Percentiles rank a stretch among this genome's conserved stretches.
Conservation (phyloP, 352 stramenopile genomes). For the Globisporangium iwayamae region DNA sequence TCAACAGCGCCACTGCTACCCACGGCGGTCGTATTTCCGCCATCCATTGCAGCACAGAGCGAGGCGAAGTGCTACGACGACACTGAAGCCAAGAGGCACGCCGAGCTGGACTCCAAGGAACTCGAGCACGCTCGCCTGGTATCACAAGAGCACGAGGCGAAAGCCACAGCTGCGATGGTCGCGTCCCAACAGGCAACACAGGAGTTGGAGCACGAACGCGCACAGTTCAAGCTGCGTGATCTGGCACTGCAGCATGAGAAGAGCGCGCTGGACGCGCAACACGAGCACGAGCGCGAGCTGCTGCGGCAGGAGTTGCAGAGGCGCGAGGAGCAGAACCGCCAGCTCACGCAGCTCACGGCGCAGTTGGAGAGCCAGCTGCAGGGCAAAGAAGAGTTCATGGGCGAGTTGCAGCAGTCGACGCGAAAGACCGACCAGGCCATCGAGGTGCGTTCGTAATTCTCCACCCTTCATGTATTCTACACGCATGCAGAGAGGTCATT, state of each 20-base stretch:
- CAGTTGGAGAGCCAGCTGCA: constrained; percentile 33
- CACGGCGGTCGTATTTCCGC: not conserved
- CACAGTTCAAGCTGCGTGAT: constrained; percentile 24
- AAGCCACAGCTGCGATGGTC: constrained; percentile 20
- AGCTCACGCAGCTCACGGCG: constrained; percentile 24
- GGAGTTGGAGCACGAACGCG: constrained; percentile 26
- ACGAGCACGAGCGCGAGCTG: constrained; percentile 24
- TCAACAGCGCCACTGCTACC: not conserved
- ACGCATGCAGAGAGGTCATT: not conserved
- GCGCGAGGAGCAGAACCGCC: constrained; percentile 28
- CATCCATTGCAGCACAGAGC: constrained; percentile 2
- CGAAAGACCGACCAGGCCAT: constrained; percentile 41
- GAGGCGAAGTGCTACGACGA: constrained; percentile 1
- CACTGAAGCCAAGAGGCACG: not conserved
- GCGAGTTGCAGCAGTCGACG: constrained; percentile 31
- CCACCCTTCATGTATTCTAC: not conserved
- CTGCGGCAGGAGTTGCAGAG: constrained; percentile 24
- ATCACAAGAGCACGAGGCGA: not conserved
- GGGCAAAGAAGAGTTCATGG: constrained; percentile 26
- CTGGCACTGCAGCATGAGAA: constrained; percentile 27
- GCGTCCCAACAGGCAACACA: constrained; percentile 20
- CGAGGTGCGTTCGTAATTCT: constrained; percentile 28
- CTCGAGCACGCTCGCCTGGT: not conserved
- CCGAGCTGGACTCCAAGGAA: constrained; percentile 1
- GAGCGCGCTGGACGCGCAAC: constrained; percentile 22